These are phyloP conservation scores for Nitzschia putrida DNA, from an alignment of 108 stramenopile genomes.

Conservation along the genomic window DNA sequence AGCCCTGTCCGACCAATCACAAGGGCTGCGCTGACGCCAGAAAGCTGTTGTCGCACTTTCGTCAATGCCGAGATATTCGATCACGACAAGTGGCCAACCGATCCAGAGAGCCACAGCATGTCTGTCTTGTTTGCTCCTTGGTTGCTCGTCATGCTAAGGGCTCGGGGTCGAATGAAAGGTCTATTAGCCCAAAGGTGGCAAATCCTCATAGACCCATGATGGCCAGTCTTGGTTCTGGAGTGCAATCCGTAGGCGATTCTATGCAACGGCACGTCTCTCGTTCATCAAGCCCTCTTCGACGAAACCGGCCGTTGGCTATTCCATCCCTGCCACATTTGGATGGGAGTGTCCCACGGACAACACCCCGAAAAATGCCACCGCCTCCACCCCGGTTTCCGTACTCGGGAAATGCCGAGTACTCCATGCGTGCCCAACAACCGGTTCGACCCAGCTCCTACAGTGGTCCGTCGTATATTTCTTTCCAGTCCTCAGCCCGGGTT, in stretches of 20 bases:
- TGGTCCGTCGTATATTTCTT: too few species aligned
- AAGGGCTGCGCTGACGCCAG: slow-evolving; percentile 80
- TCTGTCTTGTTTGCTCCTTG: slow-evolving; percentile 62
- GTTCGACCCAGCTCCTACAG: too few species aligned
- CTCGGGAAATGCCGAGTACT: not conserved
- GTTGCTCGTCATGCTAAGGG: slow-evolving; percentile 56
- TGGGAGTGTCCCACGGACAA: not conserved
- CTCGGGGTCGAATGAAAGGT: slow-evolving; percentile 20
- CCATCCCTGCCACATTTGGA: not conserved
- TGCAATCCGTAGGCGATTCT: too few species aligned
- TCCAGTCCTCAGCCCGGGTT: too few species aligned
- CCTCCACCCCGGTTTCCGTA: slow-evolving; percentile 24
- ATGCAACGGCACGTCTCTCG: too few species aligned
- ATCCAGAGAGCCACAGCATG: slow-evolving; percentile 33
- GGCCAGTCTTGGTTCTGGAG: not conserved
- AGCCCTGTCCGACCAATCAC: slow-evolving; percentile 58
- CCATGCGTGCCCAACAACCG: not conserved
- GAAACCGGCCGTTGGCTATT: not conserved
- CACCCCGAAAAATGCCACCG: slow-evolving; percentile 15
- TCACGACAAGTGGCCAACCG: slow-evolving; percentile 47
- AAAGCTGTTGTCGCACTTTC: slow-evolving; percentile 79
- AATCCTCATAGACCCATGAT: not conserved
- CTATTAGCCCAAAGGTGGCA: slow-evolving; percentile 14
- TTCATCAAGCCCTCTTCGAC: slow-evolving; percentile 10
- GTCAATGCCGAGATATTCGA: slow-evolving; percentile 66